Conservation (phyloP, 495 filamentous ascomycete species). For the Penicillium subrubescens region DNA sequence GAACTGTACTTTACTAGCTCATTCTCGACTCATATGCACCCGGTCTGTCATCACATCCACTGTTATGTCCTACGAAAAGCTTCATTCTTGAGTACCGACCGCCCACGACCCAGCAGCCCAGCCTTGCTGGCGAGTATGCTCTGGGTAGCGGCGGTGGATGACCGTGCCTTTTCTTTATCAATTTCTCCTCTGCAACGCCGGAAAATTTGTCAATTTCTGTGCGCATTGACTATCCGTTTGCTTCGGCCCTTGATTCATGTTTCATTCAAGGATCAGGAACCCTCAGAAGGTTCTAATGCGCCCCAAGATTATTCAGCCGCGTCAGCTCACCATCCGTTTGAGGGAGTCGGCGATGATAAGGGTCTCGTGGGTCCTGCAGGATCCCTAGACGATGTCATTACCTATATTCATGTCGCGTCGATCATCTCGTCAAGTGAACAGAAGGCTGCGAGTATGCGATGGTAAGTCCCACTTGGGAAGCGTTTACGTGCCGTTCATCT, state of each 20-base stretch:
- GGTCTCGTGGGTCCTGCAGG: constrained; percentile 76
- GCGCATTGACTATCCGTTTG: constrained; percentile 83
- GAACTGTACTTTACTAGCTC: constrained; percentile 88
- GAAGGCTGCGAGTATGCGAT: constrained; percentile 88
- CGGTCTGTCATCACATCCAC: constrained; percentile 87
- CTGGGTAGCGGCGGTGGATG: constrained; percentile 91
- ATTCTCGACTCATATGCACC: constrained; percentile 82
- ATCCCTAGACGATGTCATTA: constrained; percentile 68
- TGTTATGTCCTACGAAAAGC: constrained; percentile 89
- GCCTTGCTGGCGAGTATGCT: constrained; percentile 91
- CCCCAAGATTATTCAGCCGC: constrained; percentile 34
- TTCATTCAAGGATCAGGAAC: constrained; percentile 44
- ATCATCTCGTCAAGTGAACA: constrained; percentile 94
- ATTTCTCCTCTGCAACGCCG: constrained; percentile 82
- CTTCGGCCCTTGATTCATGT: constrained; percentile 84
- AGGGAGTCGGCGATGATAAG: constrained; percentile 73
- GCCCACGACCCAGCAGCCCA: constrained; percentile 80
- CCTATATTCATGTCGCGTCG: constrained; percentile 54
- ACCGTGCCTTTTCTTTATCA: constrained; percentile 83
- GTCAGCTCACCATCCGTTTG: constrained; percentile 48
- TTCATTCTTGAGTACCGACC: constrained; percentile 79
- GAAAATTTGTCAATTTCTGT: constrained; percentile 86
- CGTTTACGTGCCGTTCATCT: not conserved
- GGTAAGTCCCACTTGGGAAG: constrained; percentile 43
- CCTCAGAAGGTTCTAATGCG: constrained; percentile 30